These are phyloP conservation scores for Ceriops decandra DNA, from an alignment of 345 rosid genomes.

Conservation along the genomic window DNA sequence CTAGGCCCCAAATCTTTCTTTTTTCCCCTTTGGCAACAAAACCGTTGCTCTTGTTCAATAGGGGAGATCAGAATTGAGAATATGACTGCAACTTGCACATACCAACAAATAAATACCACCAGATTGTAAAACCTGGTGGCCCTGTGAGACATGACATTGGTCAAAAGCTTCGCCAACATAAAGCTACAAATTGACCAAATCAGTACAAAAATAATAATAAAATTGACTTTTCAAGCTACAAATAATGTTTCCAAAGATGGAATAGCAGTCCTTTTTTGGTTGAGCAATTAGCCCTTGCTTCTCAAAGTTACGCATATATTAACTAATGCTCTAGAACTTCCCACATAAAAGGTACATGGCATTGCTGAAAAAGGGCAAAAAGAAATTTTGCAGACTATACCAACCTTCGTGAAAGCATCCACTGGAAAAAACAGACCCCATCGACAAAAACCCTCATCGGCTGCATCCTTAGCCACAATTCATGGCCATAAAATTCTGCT, in stretches of 20 bases:
- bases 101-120: too few relatives aligned
- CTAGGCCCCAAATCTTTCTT: too few relatives aligned
- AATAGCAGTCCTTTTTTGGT: constrained; percentile 12
- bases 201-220: constrained; percentile 2
- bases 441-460: constrained; percentile 10
- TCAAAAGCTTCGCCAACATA: not conserved
- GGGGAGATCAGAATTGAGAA: too few relatives aligned
- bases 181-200: not conserved
- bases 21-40: too few relatives aligned
- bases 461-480: constrained; percentile 12
- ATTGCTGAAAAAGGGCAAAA: not conserved
- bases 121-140: too few relatives aligned
- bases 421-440: constrained; percentile 3
- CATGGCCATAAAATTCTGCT: not conserved
- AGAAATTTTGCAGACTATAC: constrained; percentile 18
- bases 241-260: constrained; percentile 25
- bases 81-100: too few relatives aligned
- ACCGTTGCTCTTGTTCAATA: too few relatives aligned
- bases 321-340: constrained; percentile 18
- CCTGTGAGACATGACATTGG: too few relatives aligned
- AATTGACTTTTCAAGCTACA: constrained; percentile 28
- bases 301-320: constrained; percentile 26
- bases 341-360: constrained; percentile 13
- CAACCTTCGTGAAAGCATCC: constrained; percentile 22
- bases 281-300: constrained; percentile 25